These are phyloP conservation scores for Vitis hybrid DNA, from an alignment of 177 flowering plant genomes.

Conservation along the genomic window DNA sequence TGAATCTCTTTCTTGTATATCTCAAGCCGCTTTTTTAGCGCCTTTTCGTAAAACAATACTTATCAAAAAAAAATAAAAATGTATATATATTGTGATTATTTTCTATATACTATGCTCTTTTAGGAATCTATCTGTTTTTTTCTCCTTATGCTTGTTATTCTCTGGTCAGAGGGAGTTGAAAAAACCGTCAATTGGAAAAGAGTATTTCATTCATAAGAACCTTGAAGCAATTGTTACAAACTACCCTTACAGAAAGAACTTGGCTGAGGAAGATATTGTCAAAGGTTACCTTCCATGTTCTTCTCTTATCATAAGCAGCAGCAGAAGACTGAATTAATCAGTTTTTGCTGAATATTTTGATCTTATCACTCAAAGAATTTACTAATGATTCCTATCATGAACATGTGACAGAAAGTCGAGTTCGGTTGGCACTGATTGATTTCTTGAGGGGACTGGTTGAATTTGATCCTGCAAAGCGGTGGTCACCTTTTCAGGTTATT, in stretches of 20 bases:
- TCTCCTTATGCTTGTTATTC: slow-evolving; percentile 4
- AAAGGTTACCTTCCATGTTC: slow-evolving; percentile 50
- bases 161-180: slow-evolving; percentile 75
- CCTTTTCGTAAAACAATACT: too few relatives aligned
- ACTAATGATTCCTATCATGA: slow-evolving; percentile 12
- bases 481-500: slow-evolving; percentile 97
- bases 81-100: background rate
- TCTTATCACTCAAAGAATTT: background rate
- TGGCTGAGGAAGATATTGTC: slow-evolving; percentile 63
- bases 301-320: background rate
- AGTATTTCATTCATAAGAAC: slow-evolving; percentile 79
- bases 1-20: too few relatives aligned
- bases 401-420: slow-evolving; percentile 60
- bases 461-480: slow-evolving; percentile 98
- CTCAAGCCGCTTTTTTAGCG: too few relatives aligned
- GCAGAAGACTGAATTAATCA: background rate
- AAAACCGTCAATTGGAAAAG: slow-evolving; percentile 85
- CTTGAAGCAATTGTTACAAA: slow-evolving; percentile 75
- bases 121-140: background rate
- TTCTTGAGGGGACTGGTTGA: slow-evolving; percentile 94
- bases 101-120: background rate
- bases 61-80: too few relatives aligned
- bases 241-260: slow-evolving; percentile 74
- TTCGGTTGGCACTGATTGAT: slow-evolving; percentile 84
- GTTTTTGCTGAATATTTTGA: background rate